Base-by-base conservation (phyloP, 2,329 filamentous ascomycete species). In the Coniella vitis region DNA sequence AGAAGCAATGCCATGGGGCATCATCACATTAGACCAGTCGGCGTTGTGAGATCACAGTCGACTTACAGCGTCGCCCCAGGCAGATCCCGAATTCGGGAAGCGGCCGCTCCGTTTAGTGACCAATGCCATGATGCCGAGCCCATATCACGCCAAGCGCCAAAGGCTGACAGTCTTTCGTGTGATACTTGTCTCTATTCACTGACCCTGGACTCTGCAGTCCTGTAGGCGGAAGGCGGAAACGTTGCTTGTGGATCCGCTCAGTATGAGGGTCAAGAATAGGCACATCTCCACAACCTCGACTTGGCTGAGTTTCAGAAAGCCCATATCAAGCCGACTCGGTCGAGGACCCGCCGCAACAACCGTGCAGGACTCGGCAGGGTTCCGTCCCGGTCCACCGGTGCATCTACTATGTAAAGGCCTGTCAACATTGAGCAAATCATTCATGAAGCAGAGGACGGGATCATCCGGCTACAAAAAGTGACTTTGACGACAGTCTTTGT, bases 251-350 rank as follows among this genome's bases (percentile, higher is more conserved):
- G 40, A 20, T 42, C 40, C 40, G 7, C 10, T 42, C 25, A 20
- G 40, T 19, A 29, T 17, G 29, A 32, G 29, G 40, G 40, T 10
- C 19, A 22, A 22, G 29, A 13, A 42, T 29, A 17, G 29, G 25
- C 40, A 42, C 10, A 14, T 19, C 40, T 42, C 40, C 40, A 42
- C 40, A n/a, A 32, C 12, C 17, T 42, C 40, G 29, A 29, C 40
- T 29, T 19, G 20, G 25, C 25, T 32, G 40, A 42, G 40, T 42
- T 42, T 42, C 40, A 42, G 40, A 34, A 34, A 31, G 40, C 32
- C 40, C 25, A 42, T 42, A 25, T 42, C 32, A 2, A 32, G 40
- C 17, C 40, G 25, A 29, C 40, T 19, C 29, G 40, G 25, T 42
- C 9, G 4, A 42, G 22, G 25, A 10, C 10, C 25, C 25, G 10